Base-by-base conservation (phyloP, 192 early-diverging fungal species). In the Dissophora globulifera region DNA sequence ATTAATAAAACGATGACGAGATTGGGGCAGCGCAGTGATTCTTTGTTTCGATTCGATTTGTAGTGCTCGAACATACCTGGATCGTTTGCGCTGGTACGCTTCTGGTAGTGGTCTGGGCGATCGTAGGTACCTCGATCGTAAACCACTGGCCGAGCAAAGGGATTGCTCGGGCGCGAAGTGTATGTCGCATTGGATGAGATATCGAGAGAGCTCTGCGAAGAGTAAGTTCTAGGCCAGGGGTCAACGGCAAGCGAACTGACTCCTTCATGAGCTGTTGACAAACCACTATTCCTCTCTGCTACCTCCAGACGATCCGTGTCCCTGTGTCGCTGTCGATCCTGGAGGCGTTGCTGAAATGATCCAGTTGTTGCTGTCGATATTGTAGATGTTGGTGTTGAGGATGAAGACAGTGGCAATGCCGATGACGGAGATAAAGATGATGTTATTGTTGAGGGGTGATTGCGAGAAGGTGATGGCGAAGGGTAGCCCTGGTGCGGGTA, bases 121-220 rank as follows among this genome's bases (percentile, higher is more conserved):
- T 57, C 54, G 33, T 50, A 67, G 0, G 65, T 30, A n/a, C 65
- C 55, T 40, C 42, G 31, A 20, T 67, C 65, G 42, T 42, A 67
- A 10, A 67, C 65, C 2, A 67, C 54, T 4, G 65, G 65, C 1
- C 65, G 50, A 19, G 54, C 65, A 3, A 67, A 20, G 6, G 54
- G 65, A 50, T 58, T 22, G 26, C 1, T 26, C 5, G 33, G 42
- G 20, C 22, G 38, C 9, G 50, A 27, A 26, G 12, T 1, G 22
- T 52, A 63, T 12, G 61, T 63, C 2, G 61, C 3, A 22, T 19
- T 1, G 17, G 59, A 27, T 20, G 23, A 5, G 43, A 45, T 8
- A 26, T n/a, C 10, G 41, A 42, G 15, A 4, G 35, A 10, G 10
- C 27, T 9, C 7, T 45, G 43, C 11, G 46, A 32, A 26, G 59